These are phyloP conservation scores for Solanum aculeatissimum DNA, from an alignment of 305 asterid genomes.

Conservation along the genomic window DNA sequence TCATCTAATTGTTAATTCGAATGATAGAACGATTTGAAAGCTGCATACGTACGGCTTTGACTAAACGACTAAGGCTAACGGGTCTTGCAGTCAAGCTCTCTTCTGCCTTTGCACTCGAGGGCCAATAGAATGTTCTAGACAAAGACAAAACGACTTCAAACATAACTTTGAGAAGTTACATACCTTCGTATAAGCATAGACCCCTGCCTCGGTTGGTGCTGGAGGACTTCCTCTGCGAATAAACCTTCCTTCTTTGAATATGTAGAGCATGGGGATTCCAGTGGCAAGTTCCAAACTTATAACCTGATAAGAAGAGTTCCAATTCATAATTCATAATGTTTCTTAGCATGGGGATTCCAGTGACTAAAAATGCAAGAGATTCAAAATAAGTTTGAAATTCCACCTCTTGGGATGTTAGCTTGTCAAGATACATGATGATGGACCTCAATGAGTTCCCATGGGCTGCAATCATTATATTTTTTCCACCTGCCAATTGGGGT, in stretches of 20 bases:
- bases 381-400: neutral
- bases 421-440: conserved; percentile 90
- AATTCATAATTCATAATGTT: neutral
- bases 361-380: neutral
- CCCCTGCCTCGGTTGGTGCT: conserved; percentile 76
- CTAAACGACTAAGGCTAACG: too few species aligned
- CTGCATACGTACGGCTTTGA: too few species aligned
- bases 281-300: conserved; percentile 91
- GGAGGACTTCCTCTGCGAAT: conserved; percentile 93
- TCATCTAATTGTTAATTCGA: neutral
- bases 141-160: neutral
- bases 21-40: too few species aligned
- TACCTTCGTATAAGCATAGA: conserved; percentile 96
- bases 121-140: neutral
- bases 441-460: conserved; percentile 97
- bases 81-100: too few species aligned
- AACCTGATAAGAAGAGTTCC: conserved; percentile 36
- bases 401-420: conserved; percentile 93
- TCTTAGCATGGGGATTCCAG: too few species aligned
- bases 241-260: conserved; percentile 67
- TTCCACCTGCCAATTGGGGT: conserved; percentile 64
- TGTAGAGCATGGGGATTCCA: conserved; percentile 95
- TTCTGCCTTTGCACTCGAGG: too few species aligned
- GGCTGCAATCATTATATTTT: conserved; percentile 91
- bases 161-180: neutral